These are phyloP conservation scores for Aspergillus candidus DNA, from an alignment of 2,329 filamentous ascomycete genomes.

Conservation along the genomic window DNA sequence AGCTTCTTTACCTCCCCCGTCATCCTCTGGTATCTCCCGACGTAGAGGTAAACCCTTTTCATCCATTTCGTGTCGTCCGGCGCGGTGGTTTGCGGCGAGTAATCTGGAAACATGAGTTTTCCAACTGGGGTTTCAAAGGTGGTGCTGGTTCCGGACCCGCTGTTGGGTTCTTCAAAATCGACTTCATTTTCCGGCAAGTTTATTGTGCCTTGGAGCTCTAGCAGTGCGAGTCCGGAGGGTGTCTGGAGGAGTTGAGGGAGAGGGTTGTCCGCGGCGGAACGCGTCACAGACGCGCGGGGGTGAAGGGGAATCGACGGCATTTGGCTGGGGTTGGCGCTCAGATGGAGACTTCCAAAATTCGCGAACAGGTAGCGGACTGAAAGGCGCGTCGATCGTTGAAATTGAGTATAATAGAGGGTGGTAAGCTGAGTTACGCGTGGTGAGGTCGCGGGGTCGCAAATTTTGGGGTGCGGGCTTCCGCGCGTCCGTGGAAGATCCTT, in stretches of 20 bases:
- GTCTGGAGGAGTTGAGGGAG: constrained; percentile 82
- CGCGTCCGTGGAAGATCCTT: too few species aligned
- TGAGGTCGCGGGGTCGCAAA: too few species aligned
- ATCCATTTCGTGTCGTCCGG: constrained; percentile 66
- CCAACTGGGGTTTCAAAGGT: constrained; percentile 55
- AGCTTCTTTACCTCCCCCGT: constrained; percentile 88
- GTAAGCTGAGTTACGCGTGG: too few species aligned
- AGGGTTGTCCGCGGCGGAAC: constrained; percentile 42
- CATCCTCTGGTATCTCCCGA: constrained; percentile 82
- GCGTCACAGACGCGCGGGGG: constrained; percentile 14
- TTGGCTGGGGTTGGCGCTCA: not conserved
- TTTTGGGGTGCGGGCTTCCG: too few species aligned
- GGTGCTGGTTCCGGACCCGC: constrained; percentile 8
- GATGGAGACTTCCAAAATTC: too few species aligned
- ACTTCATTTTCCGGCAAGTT: constrained; percentile 57
- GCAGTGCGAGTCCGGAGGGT: constrained; percentile 77
- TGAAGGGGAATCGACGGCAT: constrained; percentile 42
- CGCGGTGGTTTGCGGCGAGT: constrained; percentile 48
- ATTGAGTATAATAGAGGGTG: too few species aligned
- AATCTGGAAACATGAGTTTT: constrained; percentile 71
- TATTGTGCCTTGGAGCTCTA: constrained; percentile 89
- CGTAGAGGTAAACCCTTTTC: constrained; percentile 81
- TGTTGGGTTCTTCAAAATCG: constrained; percentile 19
- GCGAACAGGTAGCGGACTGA: too few species aligned
- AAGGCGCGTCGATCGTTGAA: too few species aligned